Evolutionary conservation across 257 asterid genomes (phyloP).

Genomic region (Rehmannia glutinosa): DNA sequence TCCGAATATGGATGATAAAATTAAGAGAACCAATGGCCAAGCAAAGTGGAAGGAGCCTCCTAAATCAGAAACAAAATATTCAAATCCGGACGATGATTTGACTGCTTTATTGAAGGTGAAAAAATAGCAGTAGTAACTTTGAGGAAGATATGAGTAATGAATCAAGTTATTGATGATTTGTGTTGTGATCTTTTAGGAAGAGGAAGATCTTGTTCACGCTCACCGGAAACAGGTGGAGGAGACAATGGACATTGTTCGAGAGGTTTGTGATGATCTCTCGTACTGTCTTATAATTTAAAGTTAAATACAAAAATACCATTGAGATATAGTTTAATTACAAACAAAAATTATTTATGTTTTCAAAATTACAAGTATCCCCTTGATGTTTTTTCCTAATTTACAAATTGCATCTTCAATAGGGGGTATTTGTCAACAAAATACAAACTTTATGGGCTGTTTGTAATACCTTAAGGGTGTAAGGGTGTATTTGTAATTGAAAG

Average conservation of each 20-base stretch:
- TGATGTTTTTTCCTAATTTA: too few species aligned
- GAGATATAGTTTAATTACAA: too few species aligned
- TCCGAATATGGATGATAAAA: conserved; percentile 52
- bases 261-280: conserved; percentile 45
- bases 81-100: conserved; percentile 58
- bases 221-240: conserved; percentile 90
- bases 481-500: not conserved
- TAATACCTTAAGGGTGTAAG: not conserved
- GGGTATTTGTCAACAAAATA: too few species aligned
- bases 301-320: not conserved
- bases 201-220: conserved; percentile 84
- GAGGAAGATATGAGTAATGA: not conserved
- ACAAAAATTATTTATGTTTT: too few species aligned
- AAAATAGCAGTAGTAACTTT: not conserved
- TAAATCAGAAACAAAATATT: conserved; percentile 51
- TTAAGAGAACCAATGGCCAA: conserved; percentile 59
- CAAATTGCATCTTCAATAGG: too few species aligned
- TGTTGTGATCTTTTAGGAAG: conserved; percentile 55
- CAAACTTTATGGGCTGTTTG: too few species aligned
- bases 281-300: not conserved
- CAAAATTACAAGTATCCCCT: too few species aligned
- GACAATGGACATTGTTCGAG: conserved; percentile 85
- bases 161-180: not conserved
- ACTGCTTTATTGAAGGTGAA: conserved; percentile 72
- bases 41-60: conserved; percentile 74